phyloP scores from a whole-genome alignment of 371 early-diverging fungal genomes.

The Phascolomyces articulosus region DNA sequence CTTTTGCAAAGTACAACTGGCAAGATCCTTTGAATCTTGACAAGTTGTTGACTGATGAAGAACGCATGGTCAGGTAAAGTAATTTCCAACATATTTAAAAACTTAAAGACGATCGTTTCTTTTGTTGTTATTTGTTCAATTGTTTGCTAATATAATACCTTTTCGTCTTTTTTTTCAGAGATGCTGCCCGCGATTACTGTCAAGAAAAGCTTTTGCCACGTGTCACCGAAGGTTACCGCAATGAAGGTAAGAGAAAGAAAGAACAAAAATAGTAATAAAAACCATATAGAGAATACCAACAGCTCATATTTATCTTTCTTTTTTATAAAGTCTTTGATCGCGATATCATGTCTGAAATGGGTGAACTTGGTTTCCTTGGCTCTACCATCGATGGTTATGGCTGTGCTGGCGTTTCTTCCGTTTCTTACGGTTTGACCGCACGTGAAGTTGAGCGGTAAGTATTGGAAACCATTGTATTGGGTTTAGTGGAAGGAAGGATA shows the following conservation, averaged over 20 bases:
- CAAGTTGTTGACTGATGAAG: conserved; percentile 88
- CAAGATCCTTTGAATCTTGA: conserved; percentile 89
- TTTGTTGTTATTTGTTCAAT: not conserved
- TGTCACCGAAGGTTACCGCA: conserved; percentile 82
- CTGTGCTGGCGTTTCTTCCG: conserved; percentile 96
- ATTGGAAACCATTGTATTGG: not conserved
- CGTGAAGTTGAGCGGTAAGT: conserved; percentile 90
- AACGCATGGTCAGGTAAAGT: conserved; percentile 71
- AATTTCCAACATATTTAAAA: not conserved
- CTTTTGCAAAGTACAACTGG: conserved; percentile 90
- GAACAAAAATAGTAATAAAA: no score
- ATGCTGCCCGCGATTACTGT: conserved; percentile 87
- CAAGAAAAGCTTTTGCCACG: conserved; percentile 90
- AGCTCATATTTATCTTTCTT: not conserved
- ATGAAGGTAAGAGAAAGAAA: conserved; percentile 90
- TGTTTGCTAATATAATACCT: not conserved
- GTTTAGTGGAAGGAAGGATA: not conserved
- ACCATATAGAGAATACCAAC: not conserved
- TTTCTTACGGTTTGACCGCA: conserved; percentile 96
- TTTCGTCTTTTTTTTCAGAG: conserved; percentile 51
- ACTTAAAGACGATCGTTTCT: no score
- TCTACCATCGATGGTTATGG: conserved; percentile 95
- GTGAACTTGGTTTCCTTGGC: conserved; percentile 92
- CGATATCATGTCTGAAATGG: conserved; percentile 94
- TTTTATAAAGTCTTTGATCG: conserved; percentile 76